Base-by-base conservation (phyloP, 2,329 filamentous ascomycete species). In the Calonectria hongkongensis region DNA sequence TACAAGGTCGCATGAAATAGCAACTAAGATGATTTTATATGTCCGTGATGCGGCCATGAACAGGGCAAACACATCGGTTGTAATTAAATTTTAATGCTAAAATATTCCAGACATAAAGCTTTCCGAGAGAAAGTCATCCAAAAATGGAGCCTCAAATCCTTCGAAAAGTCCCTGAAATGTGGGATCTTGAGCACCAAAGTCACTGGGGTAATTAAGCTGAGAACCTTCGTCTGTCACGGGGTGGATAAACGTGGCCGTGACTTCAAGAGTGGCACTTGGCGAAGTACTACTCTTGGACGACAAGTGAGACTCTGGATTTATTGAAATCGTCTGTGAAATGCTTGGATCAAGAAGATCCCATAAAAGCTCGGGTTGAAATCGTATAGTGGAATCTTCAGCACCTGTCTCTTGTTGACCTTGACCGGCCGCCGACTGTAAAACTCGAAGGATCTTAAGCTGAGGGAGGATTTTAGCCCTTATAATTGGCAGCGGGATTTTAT, bases 201-300 rank as follows among this genome's bases (percentile, higher is more conserved):
- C 33, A 18, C 48, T 47, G 13, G 63, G 50, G 2, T 33, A 33
- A 7, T 68, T 64, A 12, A 70, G 65, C 3, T 67, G 68, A 5
- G 73, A 33, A 0, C 68, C 72, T 0, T 66, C 43, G 1, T 72
- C 76, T 1, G 65, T 65, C 1, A 79, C 54, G 0, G 77, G 77
- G 15, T 79, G 78, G n/a, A 79, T 68, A 28, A 79, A 78, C 3
- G 77, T 79, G 0, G 78, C 79, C 4, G 77, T 77, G 0, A 79
- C 78, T 0, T 75, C 74, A 16, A 79, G 73, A 1, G 77, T 79
- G 15, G 78, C 69, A n/a, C 74, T 79, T 0, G 70, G 68, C 0
- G 69, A 45, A 5, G n/a, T 27, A n/a, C 18, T 45, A 28, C 48
- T 39, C 27, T 45, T 43, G 18, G 62, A 16, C 0, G 56, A 27